Conservation (phyloP, 352 stramenopile genomes). For the Phytopythium oedochilum region DNA sequence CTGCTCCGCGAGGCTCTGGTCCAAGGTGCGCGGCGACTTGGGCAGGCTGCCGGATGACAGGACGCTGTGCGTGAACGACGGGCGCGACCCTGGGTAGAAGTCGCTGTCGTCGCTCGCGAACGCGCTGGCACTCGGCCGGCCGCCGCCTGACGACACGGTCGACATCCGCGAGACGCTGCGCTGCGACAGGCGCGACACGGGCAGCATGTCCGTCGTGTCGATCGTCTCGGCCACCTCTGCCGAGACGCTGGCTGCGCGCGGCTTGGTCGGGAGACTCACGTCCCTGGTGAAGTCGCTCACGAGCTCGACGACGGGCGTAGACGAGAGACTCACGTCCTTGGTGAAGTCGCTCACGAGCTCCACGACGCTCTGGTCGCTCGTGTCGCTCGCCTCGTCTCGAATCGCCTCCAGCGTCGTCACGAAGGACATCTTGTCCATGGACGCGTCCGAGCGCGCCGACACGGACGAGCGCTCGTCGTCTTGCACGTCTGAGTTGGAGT, state of each 20-base stretch:
- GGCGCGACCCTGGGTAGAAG: constrained; percentile 13
- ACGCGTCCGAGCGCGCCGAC: constrained; percentile 15
- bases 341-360: constrained; percentile 14
- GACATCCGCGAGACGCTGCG: constrained; percentile 1
- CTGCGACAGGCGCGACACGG: constrained; percentile 11
- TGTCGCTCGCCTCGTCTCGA: constrained; percentile 17
- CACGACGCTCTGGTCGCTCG: not conserved
- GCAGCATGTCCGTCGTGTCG: constrained; percentile 46
- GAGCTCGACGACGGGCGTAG: constrained; percentile 7
- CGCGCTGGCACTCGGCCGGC: not conserved
- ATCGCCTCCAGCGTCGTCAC: constrained; percentile 30
- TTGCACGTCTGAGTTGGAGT: constrained; percentile 24
- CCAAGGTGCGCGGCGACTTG: constrained; percentile 22
- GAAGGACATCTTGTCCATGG: constrained; percentile 27
- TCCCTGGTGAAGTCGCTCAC: constrained; percentile 18
- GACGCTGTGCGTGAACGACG: constrained; percentile 13
- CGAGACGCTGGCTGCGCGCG: not conserved
- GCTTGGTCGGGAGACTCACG: constrained; percentile 3
- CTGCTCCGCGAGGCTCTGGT: constrained; percentile 35
- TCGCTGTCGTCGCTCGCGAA: constrained; percentile 14
- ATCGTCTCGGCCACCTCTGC: constrained; percentile 37
- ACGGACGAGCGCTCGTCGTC: constrained; percentile 21
- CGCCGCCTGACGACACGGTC: not conserved
- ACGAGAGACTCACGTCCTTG: constrained; percentile 13
- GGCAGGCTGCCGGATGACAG: constrained; percentile 10